Evolutionary conservation across 495 filamentous ascomycete genomes (phyloP), one percentile per base, ranked within the genome.

Genomic region (Jackrogersella multiformis): DNA sequence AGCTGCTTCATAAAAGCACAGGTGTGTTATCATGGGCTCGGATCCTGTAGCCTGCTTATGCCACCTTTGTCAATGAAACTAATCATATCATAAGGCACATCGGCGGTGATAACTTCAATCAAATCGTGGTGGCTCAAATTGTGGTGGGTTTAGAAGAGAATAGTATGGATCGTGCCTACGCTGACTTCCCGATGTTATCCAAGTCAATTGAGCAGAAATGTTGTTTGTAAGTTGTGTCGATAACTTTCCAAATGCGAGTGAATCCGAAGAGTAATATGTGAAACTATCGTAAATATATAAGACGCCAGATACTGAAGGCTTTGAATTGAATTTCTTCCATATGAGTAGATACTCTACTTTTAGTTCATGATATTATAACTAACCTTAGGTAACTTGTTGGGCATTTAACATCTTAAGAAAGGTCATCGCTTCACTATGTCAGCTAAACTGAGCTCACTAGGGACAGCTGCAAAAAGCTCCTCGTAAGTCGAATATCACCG

Each of bases 31-130:
- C 12, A 55, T 12, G 13, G 52, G 52, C 8, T 28, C 52, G 30
- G 48, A 9, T 36, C 10, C 34, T n/a, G n/a, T n/a, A n/a, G 48
- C 2, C 16, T 13, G 16, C 48, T 52, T 35, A 34, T 24, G 35
- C 16, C 8, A 26, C 18, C n/a, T 15, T 24, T n/a, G 12, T 10
- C 30, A 24, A 26, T 5, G 20, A 5, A 15, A 10, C 52, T 35
- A 55, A 41, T 55, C 52, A 55, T 7, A 41, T 41, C 18, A 16
- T 2, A 55, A 55, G 20, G 52, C 52, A 55, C 52, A 41, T 4
- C 6, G 18, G 52, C 41, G 52, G 52, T 55, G 36, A 55, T 55
- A 39, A 35, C 52, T 55, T 55, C 52, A 55, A 55, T n/a, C 28
- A 18, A 4, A 13, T 41, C 15, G 13, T 49, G 12, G 24, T 9